Percentiles rank a stretch among this genome's conserved stretches.
Evolutionary conservation across 2,329 filamentous ascomycete genomes (phyloP).

Genomic region (Triangularia setosa): DNA sequence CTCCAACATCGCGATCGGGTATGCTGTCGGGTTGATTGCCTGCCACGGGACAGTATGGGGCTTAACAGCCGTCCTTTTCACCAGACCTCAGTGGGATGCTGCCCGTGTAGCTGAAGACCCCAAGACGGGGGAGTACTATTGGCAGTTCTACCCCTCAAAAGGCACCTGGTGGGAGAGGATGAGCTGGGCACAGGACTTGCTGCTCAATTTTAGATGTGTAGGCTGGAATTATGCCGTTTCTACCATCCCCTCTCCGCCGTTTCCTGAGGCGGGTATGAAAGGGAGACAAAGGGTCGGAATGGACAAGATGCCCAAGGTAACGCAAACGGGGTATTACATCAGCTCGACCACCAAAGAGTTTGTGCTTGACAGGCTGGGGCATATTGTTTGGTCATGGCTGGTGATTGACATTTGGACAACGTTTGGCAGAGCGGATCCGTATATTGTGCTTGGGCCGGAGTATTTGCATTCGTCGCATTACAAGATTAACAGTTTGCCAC

Average conservation of each 20-base stretch:
- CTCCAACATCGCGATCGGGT: conserved; percentile 48
- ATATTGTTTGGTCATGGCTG: conserved; percentile 57
- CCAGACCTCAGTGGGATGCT: conserved; percentile 53
- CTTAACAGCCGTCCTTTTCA: conserved; percentile 50
- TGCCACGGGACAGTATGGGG: conserved; percentile 50
- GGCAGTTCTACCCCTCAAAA: conserved; percentile 55
- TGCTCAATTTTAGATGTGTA: conserved; percentile 50
- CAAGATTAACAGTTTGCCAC: conserved; percentile 41
- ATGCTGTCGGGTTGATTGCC: conserved; percentile 47
- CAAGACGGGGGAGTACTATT: conserved; percentile 47
- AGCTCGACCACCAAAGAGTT: conserved; percentile 42
- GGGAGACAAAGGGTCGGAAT: conserved; percentile 23
- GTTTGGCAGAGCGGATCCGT: conserved; percentile 70
- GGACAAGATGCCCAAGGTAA: conserved; percentile 38
- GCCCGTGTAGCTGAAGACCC: conserved; percentile 44
- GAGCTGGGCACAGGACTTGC: conserved; percentile 54
- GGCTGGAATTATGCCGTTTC: conserved; percentile 41
- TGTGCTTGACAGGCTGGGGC: conserved; percentile 41
- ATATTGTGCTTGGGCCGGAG: conserved; percentile 59
- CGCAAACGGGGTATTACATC: conserved; percentile 44
- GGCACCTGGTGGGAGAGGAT: conserved; percentile 47
- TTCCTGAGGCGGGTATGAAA: conserved; percentile 33
- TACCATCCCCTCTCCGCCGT: conserved; percentile 16
- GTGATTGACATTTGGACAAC: conserved; percentile 67
- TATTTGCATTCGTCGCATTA: conserved; percentile 21